These are phyloP conservation scores for Gaultheria prostrata DNA, from an alignment of 148 eudicot species.

Conservation along the genomic window DNA sequence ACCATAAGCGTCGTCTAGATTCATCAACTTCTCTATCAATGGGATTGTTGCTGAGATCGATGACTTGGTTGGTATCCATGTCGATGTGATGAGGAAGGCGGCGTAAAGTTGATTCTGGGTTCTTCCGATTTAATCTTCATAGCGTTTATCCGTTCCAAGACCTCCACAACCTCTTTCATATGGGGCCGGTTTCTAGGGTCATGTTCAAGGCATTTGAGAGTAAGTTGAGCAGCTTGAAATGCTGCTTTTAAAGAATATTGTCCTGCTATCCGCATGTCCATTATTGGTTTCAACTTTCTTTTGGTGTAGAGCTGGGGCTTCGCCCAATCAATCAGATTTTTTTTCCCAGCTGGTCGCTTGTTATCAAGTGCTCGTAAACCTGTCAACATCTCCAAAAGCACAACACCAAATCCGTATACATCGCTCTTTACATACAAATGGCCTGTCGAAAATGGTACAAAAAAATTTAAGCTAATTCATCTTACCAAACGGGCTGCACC, in stretches of 20 bases:
- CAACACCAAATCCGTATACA: conserved; percentile 86
- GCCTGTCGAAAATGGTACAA: conserved; percentile 31
- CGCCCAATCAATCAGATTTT: conserved; percentile 49
- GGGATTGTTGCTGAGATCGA: background rate
- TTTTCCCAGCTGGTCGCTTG: conserved; percentile 45
- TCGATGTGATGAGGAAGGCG: background rate
- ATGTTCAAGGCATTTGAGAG: conserved; percentile 11
- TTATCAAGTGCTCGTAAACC: conserved; percentile 58
- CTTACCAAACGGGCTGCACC: background rate
- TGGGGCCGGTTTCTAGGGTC: conserved; percentile 17
- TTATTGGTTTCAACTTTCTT: conserved; percentile 47
- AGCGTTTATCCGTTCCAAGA: conserved; percentile 13
- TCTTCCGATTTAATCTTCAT: background rate
- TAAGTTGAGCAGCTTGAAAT: conserved; percentile 11
- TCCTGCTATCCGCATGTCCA: conserved; percentile 58
- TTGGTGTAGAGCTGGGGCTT: conserved; percentile 43
- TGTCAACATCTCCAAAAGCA: conserved; percentile 65
- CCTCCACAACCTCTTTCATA: conserved; percentile 21
- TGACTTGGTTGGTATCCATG: background rate
- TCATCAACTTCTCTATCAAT: background rate
- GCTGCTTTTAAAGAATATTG: conserved; percentile 34
- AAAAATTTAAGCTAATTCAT: background rate
- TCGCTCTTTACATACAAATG: conserved; percentile 76
- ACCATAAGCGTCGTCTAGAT: background rate
- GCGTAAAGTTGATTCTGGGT: background rate